Percentiles rank a stretch among this genome's conserved stretches.
phyloP scores from a whole-genome alignment of 306 rosid genomes.

The Trifolium subterraneum region DNA sequence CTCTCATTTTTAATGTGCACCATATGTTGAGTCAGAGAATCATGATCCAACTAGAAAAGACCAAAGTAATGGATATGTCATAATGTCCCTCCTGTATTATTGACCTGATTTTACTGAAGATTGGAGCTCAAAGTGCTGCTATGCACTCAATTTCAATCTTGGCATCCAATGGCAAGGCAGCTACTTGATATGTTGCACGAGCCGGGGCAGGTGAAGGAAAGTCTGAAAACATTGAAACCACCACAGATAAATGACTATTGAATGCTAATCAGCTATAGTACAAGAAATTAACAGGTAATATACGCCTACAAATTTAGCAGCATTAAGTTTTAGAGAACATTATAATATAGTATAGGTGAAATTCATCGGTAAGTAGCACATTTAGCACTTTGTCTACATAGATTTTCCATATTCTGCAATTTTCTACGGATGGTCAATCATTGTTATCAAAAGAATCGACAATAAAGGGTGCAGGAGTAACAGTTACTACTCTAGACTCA shows the following conservation, averaged over 20 bases:
- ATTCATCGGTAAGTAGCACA: background rate
- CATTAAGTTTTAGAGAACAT: too few relatives aligned
- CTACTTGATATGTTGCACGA: slow-evolving; percentile 89
- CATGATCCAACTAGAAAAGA: slow-evolving; percentile 31
- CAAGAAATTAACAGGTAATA: background rate
- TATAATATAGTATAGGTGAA: background rate
- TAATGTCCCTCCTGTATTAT: slow-evolving; percentile 46
- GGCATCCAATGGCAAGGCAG: slow-evolving; percentile 88
- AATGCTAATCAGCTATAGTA: background rate
- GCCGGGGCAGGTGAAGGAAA: slow-evolving; percentile 88
- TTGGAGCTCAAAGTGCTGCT: slow-evolving; percentile 60
- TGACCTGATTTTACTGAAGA: slow-evolving; percentile 37
- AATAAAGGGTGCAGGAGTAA: background rate
- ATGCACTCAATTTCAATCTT: slow-evolving; percentile 97
- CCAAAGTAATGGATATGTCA: slow-evolving; percentile 35
- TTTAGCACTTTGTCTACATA: background rate
- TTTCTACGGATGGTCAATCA: background rate
- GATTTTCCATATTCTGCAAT: slow-evolving; percentile 4
- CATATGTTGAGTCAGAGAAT: slow-evolving; percentile 12
- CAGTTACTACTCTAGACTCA: background rate
- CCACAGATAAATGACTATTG: background rate
- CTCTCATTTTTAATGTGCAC: background rate
- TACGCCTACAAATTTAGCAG: background rate
- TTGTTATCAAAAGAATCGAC: background rate
- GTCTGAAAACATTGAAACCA: slow-evolving; percentile 54